These are phyloP conservation scores for Backusella tarrabulga DNA, from an alignment of 192 early-diverging fungal genomes.

Conservation along the genomic window DNA sequence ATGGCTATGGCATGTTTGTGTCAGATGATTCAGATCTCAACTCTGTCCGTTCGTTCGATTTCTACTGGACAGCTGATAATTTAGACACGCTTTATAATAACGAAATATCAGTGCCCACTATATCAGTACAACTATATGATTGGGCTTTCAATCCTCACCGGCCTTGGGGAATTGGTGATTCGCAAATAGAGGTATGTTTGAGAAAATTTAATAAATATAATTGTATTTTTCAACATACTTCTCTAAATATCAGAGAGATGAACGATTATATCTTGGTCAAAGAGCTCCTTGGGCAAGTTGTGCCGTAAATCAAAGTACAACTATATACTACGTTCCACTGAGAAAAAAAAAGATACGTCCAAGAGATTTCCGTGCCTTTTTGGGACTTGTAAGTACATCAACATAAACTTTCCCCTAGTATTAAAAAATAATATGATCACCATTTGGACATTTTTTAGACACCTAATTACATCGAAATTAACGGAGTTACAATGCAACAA, in stretches of 20 bases:
- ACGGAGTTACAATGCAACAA: background rate
- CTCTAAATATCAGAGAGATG: background rate
- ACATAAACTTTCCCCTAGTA: background rate
- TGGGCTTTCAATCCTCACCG: conserved; percentile 6
- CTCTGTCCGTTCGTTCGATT: conserved; percentile 4
- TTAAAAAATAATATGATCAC: background rate
- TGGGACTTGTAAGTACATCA: background rate
- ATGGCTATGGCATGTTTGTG: background rate
- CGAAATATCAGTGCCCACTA: conserved; percentile 1
- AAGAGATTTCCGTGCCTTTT: background rate
- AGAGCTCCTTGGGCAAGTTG: background rate
- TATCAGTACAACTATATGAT: conserved; percentile 10
- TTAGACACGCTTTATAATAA: background rate
- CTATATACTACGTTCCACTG: background rate
- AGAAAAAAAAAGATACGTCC: background rate
- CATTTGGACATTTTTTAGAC: background rate
- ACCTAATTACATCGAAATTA: background rate
- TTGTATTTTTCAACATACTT: background rate
- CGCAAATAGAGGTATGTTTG: background rate
- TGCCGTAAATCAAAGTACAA: background rate
- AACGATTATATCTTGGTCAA: background rate
- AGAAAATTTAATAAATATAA: background rate
- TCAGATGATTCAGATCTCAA: background rate
- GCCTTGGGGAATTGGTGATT: background rate
- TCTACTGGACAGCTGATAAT: conserved; percentile 20